These are phyloP conservation scores for Mallotus repandus DNA, from an alignment of 441 rosid genomes.

Conservation along the genomic window DNA sequence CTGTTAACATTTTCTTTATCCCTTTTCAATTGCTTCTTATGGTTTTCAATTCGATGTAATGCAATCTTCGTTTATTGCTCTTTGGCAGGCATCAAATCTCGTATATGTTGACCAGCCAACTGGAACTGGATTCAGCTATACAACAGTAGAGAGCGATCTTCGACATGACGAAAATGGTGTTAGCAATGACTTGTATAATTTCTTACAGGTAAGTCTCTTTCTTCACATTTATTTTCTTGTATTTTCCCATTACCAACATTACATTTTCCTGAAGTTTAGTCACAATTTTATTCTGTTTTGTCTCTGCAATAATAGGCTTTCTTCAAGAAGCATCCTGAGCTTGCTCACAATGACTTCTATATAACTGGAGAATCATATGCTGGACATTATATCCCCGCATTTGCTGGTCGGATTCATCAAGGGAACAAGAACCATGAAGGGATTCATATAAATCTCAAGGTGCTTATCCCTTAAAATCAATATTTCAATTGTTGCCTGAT, in stretches of 20 bases:
- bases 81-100: conserved; percentile 60
- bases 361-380: conserved; percentile 92
- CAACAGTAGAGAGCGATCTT: conserved; percentile 42
- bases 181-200: conserved; percentile 70
- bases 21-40: neutral
- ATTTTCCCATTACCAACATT: neutral
- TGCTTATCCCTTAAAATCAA: conserved; percentile 6
- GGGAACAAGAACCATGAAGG: conserved; percentile 82
- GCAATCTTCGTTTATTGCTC: neutral
- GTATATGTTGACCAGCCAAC: conserved; percentile 73
- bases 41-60: neutral
- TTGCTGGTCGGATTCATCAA: conserved; percentile 60
- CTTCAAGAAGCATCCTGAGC: conserved; percentile 60
- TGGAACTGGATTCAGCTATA: conserved; percentile 82
- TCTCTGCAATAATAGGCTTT: conserved; percentile 48
- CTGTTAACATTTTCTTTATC: neutral
- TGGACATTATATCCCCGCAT: conserved; percentile 85
- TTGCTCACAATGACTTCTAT: conserved; percentile 62
- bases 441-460: conserved; percentile 75
- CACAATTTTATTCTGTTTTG: neutral
- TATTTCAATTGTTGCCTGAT: neutral
- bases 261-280: neutral
- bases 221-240: neutral
- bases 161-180: conserved; percentile 67
- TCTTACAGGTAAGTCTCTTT: conserved; percentile 61